phyloP scores from a whole-genome alignment of 768 basidiomycete species.

The Sporobolomyces pararoseus region DNA sequence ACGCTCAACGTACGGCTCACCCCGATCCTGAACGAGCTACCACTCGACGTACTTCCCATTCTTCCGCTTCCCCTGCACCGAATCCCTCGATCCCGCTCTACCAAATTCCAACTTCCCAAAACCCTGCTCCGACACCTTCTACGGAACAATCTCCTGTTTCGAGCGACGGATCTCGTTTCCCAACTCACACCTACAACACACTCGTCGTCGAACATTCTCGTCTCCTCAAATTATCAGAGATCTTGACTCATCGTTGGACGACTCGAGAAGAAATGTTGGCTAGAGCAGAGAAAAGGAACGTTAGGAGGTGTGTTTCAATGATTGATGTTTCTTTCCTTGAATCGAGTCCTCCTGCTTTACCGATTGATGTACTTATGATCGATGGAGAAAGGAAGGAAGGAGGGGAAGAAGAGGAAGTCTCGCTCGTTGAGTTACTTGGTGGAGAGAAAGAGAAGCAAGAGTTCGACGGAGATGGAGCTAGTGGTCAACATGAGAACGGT shows the following conservation, averaged over 20 bases:
- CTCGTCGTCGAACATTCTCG: background rate
- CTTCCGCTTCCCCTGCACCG: background rate
- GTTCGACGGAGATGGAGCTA: background rate
- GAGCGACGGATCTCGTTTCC: background rate
- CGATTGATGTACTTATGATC: no score
- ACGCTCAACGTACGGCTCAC: no score
- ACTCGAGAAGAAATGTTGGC: background rate
- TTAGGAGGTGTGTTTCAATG: background rate
- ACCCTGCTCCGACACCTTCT: background rate
- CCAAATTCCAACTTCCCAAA: background rate
- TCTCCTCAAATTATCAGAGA: background rate
- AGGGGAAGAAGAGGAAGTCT: background rate
- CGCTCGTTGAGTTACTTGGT: no score
- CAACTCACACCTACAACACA: background rate
- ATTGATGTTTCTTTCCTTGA: background rate
- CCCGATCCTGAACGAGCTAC: no score
- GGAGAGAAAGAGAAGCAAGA: background rate
- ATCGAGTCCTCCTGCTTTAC: background rate
- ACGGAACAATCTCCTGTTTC: background rate
- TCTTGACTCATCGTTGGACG: background rate
- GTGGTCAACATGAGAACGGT: no score
- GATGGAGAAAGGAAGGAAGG: background rate
- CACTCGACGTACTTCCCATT: background rate
- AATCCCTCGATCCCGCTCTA: background rate
- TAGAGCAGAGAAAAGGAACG: background rate